Evolutionary conservation across 2,329 filamentous ascomycete species (phyloP).

Genomic region (Fusarium scirpi): DNA sequence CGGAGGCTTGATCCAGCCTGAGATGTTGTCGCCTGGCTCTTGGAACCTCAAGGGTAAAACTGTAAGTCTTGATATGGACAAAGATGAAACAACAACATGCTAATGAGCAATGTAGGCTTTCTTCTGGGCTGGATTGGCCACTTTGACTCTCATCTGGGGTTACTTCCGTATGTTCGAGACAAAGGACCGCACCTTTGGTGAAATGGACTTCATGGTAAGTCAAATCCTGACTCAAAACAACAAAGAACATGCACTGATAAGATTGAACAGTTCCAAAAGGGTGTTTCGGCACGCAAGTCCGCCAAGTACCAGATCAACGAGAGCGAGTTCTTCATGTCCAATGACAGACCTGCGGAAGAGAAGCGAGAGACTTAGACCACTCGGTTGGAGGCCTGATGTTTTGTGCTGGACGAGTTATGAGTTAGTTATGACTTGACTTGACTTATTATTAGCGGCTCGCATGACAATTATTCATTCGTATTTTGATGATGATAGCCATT

Average conservation of each 20-base stretch:
- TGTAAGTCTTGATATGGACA: slow-evolving; percentile 30
- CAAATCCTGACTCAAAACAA: background rate
- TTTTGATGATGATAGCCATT: slow-evolving; percentile 11
- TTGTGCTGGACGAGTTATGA: background rate
- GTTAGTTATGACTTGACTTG: background rate
- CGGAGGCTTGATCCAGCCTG: slow-evolving; percentile 54
- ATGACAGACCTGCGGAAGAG: slow-evolving; percentile 28
- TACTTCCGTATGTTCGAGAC: slow-evolving; percentile 60
- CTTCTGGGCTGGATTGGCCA: slow-evolving; percentile 56
- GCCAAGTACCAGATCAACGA: slow-evolving; percentile 52
- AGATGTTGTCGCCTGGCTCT: slow-evolving; percentile 54
- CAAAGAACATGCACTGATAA: slow-evolving; percentile 21
- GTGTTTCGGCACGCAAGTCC: slow-evolving; percentile 55
- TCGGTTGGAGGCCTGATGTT: slow-evolving; percentile 4
- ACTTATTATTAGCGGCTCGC: slow-evolving; percentile 9
- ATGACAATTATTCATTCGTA: slow-evolving; percentile 3
- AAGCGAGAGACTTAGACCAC: slow-evolving; percentile 7
- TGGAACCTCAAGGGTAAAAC: slow-evolving; percentile 58
- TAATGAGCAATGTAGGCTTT: slow-evolving; percentile 51
- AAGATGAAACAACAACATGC: background rate
- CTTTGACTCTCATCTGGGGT: slow-evolving; percentile 55
- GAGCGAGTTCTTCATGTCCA: slow-evolving; percentile 49
- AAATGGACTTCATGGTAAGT: slow-evolving; percentile 58
- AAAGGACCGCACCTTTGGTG: slow-evolving; percentile 59
- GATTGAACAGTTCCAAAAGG: slow-evolving; percentile 50